phyloP scores from a whole-genome alignment of 352 stramenopile species.

The Pythium aphanidermatum region DNA sequence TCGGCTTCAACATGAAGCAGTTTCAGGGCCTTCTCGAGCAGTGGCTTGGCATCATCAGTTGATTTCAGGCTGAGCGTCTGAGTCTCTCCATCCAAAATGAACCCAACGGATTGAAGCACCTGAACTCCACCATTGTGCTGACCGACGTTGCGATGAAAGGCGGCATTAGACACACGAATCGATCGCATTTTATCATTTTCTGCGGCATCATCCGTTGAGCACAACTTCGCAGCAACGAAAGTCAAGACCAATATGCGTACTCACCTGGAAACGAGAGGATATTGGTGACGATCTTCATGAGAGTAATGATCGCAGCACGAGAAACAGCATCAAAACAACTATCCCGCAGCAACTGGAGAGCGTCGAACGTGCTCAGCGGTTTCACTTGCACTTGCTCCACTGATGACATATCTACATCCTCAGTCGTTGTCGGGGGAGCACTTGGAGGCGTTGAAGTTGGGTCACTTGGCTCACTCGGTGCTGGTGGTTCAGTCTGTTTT shows the following conservation, averaged over 20 bases:
- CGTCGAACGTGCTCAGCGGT: slow-evolving; percentile 44
- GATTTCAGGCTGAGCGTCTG: slow-evolving; percentile 37
- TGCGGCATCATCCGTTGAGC: no score
- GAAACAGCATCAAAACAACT: slow-evolving; percentile 74
- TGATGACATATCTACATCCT: slow-evolving; percentile 47
- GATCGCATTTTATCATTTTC: slow-evolving; percentile 78
- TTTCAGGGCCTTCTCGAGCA: slow-evolving; percentile 45
- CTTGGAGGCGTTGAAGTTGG: neutral
- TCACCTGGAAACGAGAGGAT: slow-evolving; percentile 75
- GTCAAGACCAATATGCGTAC: neutral
- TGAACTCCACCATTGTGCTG: slow-evolving; percentile 61
- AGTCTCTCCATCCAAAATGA: slow-evolving; percentile 41
- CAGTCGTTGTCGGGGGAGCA: neutral
- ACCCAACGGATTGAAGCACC: slow-evolving; percentile 65
- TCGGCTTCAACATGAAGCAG: slow-evolving; percentile 72
- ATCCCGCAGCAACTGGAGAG: slow-evolving; percentile 66
- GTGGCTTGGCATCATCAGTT: slow-evolving; percentile 14
- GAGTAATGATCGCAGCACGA: slow-evolving; percentile 42
- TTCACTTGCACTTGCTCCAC: neutral
- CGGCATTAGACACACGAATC: slow-evolving; percentile 73
- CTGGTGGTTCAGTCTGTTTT: slow-evolving; percentile 2
- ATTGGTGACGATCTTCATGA: slow-evolving; percentile 87
- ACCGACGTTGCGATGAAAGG: slow-evolving; percentile 65
- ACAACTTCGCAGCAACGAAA: no score
- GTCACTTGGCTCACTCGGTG: neutral